Base-by-base conservation (phyloP, 768 basidiomycete species). In the Hygrocybe coccinea region DNA sequence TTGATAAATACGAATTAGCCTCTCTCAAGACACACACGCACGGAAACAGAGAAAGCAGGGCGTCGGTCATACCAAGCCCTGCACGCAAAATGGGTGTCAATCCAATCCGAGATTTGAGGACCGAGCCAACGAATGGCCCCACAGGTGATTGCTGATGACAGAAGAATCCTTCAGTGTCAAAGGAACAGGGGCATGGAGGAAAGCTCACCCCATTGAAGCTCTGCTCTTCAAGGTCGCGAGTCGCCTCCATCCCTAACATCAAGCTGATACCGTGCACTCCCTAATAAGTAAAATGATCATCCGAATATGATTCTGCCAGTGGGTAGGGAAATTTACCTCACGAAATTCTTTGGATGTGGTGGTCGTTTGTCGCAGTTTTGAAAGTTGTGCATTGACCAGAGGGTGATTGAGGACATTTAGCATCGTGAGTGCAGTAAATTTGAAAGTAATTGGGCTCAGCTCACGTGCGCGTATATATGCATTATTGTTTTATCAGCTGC, bases 61-160 rank as follows among this genome's bases (percentile, higher is more conserved):
- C 91, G 62, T 95, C 91, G 1, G 88, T 82, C 92, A 98, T 95
- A 15, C 93, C 92, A 59, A 95, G 73, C 5, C 95, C 95, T 29
- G 95, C 95, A 37, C 95, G 84, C 54, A 98, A 76, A 63, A 98
- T 91, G 38, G 95, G 95, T 2, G 91, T 86, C 52, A 98, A 71
- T 4, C 91, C 95, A 52, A 98, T 80, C 45, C 82, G 79, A 7
- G 87, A 81, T 61, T 86, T 88, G 69, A 98, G 79, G 22, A 67
- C 70, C 3, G 83, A 82, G 21, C 95, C 95, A 15, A 77, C 86
- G 72, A 92, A 97, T 2, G 82, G 68, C 2, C 81, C 85, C 14
- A 97, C 75, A 1, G 95, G 95, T 0, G 91, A 86, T 76, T 84
- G 69, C 91, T 90, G 60, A 17, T 51, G 49, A 17, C 38, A 53